phyloP scores from a whole-genome alignment of 305 asterid genomes.

The Fraxinus velutina region DNA sequence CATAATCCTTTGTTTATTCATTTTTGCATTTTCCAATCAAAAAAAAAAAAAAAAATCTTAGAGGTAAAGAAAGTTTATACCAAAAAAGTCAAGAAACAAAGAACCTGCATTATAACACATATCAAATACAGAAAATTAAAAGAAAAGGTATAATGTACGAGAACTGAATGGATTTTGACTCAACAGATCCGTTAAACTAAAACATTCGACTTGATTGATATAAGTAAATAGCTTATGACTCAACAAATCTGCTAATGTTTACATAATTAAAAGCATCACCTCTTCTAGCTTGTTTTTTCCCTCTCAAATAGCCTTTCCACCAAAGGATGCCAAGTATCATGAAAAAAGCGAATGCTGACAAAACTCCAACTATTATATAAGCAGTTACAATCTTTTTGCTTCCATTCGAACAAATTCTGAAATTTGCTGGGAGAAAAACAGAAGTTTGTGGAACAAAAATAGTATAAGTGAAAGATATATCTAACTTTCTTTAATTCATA shows the following conservation, averaged over 20 bases:
- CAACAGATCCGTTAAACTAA: background rate
- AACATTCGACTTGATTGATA: background rate
- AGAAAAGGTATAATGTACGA: background rate
- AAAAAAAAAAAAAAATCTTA: constrained; percentile 25
- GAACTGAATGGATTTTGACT: background rate
- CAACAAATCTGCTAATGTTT: background rate
- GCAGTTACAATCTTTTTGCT: constrained; percentile 46
- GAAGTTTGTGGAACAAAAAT: background rate
- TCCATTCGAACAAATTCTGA: constrained; percentile 60
- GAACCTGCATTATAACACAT: background rate
- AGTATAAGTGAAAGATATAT: background rate
- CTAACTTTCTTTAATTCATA: background rate
- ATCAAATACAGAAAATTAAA: background rate
- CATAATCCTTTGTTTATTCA: background rate
- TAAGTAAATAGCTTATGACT: background rate
- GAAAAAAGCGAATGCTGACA: constrained; percentile 32
- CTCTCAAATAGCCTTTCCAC: constrained; percentile 56
- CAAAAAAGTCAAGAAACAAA: background rate
- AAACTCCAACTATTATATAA: constrained; percentile 46
- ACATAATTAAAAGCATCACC: constrained; percentile 34
- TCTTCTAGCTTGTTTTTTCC: constrained; percentile 36
- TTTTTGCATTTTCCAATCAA: constrained; percentile 25
- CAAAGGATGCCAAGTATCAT: constrained; percentile 45
- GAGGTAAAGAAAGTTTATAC: constrained; percentile 38
- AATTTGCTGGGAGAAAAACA: constrained; percentile 42